Percentiles rank a stretch among this genome's conserved stretches.
phyloP scores from a whole-genome alignment of 2,329 filamentous ascomycete species.

The Magnaporthiopsis rhizophila region DNA sequence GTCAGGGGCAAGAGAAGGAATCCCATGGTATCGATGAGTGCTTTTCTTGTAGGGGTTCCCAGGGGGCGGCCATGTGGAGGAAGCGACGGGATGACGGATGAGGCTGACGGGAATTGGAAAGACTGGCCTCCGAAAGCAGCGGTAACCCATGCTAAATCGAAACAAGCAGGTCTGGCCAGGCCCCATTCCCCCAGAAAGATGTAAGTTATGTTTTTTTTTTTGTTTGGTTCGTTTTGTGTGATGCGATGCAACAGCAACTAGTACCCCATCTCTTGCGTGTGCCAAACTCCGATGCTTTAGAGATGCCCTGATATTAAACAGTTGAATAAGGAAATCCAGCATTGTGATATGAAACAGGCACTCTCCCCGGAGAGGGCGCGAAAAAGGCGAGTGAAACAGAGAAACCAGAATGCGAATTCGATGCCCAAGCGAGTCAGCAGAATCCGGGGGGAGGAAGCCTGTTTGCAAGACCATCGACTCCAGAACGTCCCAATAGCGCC shows the following conservation, averaged over 20 bases:
- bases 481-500: not conserved
- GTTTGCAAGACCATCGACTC: not conserved
- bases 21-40: no score
- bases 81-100: no score
- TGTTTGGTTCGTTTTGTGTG: not conserved
- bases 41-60: no score
- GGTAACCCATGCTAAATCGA: not conserved
- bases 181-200: not conserved
- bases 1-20: no score
- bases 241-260: not conserved
- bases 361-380: not conserved
- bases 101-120: not conserved
- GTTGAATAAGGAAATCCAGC: not conserved
- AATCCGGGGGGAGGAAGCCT: not conserved
- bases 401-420: not conserved
- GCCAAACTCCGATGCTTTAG: not conserved
- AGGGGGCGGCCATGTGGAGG: no score
- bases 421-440: not conserved
- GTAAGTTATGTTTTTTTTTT: not conserved
- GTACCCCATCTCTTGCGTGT: not conserved
- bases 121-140: not conserved
- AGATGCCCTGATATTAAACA: not conserved
- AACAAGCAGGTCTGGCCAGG: not conserved
- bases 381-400: not conserved
- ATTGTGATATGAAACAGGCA: not conserved